These are phyloP conservation scores for Priceomyces melissophilus DNA, from an alignment of 805 yeast genomes.

Conservation along the genomic window DNA sequence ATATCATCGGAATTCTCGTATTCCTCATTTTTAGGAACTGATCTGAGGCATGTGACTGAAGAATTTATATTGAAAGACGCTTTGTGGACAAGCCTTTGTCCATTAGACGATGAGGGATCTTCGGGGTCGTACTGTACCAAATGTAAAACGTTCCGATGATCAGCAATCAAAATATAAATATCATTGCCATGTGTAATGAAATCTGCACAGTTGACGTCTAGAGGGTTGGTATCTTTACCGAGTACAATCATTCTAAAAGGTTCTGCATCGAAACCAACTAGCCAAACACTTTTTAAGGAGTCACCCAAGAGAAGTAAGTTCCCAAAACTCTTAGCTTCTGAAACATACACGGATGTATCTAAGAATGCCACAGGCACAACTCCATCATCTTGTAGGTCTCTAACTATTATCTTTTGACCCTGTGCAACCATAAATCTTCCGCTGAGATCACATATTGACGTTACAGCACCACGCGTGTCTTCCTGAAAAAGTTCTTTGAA, in stretches of 20 bases:
- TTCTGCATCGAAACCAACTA: constrained; percentile 90
- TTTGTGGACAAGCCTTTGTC: constrained; percentile 67
- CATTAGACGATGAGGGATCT: constrained; percentile 77
- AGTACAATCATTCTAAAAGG: constrained; percentile 82
- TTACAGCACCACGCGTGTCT: constrained; percentile 78
- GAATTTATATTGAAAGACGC: constrained; percentile 70
- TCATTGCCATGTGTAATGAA: constrained; percentile 71
- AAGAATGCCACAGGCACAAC: constrained; percentile 92
- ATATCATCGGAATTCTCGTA: constrained; percentile 18
- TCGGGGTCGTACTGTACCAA: constrained; percentile 88
- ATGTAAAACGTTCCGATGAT: constrained; percentile 63
- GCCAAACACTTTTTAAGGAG: constrained; percentile 67
- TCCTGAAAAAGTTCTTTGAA: constrained; percentile 72
- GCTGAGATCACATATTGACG: constrained; percentile 71
- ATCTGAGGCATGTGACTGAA: constrained; percentile 50
- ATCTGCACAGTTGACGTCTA: constrained; percentile 71
- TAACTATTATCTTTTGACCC: constrained; percentile 76
- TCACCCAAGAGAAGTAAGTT: constrained; percentile 83
- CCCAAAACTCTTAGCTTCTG: constrained; percentile 79
- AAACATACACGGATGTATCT: constrained; percentile 77
- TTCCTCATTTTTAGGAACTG: constrained; percentile 38
- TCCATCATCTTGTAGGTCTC: constrained; percentile 83
- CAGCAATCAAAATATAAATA: constrained; percentile 64
- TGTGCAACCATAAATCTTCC: constrained; percentile 83
- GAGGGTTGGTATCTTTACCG: constrained; percentile 66